phyloP scores from a whole-genome alignment of 2,329 filamentous ascomycete species.

The Ceratocystis harringtonii region DNA sequence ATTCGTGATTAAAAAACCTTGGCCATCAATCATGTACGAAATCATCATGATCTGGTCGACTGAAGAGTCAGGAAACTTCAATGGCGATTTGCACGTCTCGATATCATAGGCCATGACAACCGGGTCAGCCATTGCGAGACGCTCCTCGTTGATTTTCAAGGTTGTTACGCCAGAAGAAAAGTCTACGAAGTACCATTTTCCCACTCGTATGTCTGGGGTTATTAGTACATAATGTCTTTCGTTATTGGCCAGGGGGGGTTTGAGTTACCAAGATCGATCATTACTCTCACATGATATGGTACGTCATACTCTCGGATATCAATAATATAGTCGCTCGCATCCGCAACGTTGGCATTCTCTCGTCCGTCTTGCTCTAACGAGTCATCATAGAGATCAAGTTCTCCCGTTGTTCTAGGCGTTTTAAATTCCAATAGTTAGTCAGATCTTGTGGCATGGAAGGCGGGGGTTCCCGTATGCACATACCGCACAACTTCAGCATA shows the following conservation, averaged over 20 bases:
- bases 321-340: conserved; percentile 93
- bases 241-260: neutral
- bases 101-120: conserved; percentile 99
- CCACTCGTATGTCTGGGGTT: conserved; percentile 68
- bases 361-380: conserved; percentile 65
- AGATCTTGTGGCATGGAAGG: neutral
- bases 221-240: conserved; percentile 20
- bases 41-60: conserved; percentile 99
- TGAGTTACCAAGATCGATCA: conserved; percentile 68
- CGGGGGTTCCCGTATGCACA: conserved; percentile 23
- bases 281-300: conserved; percentile 95
- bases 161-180: conserved; percentile 79
- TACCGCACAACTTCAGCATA: conserved; percentile 91
- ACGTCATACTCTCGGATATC: conserved; percentile 99
- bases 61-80: conserved; percentile 91
- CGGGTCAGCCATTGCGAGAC: conserved; percentile 79
- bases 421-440: conserved; percentile 18
- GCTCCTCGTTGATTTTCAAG: conserved; percentile 73
- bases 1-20: conserved; percentile 95
- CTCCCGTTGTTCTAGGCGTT: conserved; percentile 48
- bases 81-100: conserved; percentile 84
- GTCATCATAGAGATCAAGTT: conserved; percentile 92
- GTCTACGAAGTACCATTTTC: conserved; percentile 93
- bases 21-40: conserved; percentile 99
- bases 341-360: conserved; percentile 58